Evolutionary conservation across 1,284 basidiomycete genomes (phyloP).

Genomic region (Trametes versicolor): DNA sequence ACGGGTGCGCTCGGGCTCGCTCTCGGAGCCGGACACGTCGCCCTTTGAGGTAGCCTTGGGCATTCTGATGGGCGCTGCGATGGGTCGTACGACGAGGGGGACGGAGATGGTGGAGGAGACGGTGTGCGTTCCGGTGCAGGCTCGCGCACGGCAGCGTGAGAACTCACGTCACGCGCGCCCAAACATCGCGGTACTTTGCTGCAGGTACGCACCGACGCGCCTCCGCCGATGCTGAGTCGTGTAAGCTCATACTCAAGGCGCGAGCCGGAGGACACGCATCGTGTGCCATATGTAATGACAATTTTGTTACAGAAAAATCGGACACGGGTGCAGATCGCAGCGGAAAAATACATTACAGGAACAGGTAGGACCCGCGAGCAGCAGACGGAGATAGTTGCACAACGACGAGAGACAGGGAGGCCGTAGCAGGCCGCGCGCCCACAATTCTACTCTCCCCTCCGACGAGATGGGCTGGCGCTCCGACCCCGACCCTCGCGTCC

Average conservation of each 20-base stretch:
- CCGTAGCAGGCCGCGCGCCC: conserved; percentile 24
- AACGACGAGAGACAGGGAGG: conserved; percentile 5
- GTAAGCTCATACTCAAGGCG: not conserved
- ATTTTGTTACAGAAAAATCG: not conserved
- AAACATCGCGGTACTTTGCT: conserved; percentile 4
- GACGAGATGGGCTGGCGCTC: conserved; percentile 79
- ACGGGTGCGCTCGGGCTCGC: conserved; percentile 33
- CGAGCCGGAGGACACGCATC: not conserved
- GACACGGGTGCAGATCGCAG: conserved; percentile 5
- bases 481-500: conserved; percentile 69
- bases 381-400: conserved; percentile 2
- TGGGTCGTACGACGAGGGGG: conserved; percentile 14
- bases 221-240: not conserved
- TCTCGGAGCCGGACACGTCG: conserved; percentile 35
- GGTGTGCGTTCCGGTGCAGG: conserved; percentile 17
- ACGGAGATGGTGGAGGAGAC: not conserved
- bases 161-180: conserved; percentile 26
- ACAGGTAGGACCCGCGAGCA: conserved; percentile 7
- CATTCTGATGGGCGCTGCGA: conserved; percentile 26
- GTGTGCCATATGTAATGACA: not conserved
- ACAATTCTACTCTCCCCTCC: conserved; percentile 41
- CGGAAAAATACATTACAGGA: conserved; percentile 25
- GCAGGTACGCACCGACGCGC: not conserved
- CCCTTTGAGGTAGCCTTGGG: conserved; percentile 27
- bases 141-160: conserved; percentile 26